Conservation (phyloP, 345 rosid genomes). For the Angophora floribunda region DNA sequence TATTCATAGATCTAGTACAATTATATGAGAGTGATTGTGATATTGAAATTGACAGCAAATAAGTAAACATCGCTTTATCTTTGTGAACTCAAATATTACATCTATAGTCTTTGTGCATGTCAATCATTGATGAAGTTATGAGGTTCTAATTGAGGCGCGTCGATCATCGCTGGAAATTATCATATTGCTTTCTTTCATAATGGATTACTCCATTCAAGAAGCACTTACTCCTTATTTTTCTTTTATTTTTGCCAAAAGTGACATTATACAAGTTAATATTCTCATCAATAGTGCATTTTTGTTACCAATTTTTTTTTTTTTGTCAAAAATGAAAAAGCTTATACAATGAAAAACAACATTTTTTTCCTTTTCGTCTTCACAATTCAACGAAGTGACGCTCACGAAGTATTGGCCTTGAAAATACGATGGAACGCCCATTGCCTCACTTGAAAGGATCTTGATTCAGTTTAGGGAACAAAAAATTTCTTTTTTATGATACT, state of each 20-base stretch:
- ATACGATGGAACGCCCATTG: background rate
- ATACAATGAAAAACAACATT: too few species aligned
- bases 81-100: background rate
- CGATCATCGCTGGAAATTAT: too few species aligned
- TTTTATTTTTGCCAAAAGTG: background rate
- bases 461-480: too few species aligned
- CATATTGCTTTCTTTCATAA: background rate
- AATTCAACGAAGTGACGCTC: too few species aligned
- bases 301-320: background rate
- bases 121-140: background rate
- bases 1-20: too few species aligned
- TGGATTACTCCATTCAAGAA: background rate
- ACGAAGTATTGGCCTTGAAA: too few species aligned
- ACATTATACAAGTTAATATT: background rate
- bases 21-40: too few species aligned
- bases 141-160: background rate
- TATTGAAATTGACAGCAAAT: too few species aligned
- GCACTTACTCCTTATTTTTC: too few species aligned
- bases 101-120: background rate
- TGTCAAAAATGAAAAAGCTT: too few species aligned
- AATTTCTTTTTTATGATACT: too few species aligned
- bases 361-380: too few species aligned
- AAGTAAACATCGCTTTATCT: background rate
- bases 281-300: background rate
- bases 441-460: background rate